Evolutionary conservation across 306 rosid species (phyloP).

Genomic region (Canavalia gladiata): DNA sequence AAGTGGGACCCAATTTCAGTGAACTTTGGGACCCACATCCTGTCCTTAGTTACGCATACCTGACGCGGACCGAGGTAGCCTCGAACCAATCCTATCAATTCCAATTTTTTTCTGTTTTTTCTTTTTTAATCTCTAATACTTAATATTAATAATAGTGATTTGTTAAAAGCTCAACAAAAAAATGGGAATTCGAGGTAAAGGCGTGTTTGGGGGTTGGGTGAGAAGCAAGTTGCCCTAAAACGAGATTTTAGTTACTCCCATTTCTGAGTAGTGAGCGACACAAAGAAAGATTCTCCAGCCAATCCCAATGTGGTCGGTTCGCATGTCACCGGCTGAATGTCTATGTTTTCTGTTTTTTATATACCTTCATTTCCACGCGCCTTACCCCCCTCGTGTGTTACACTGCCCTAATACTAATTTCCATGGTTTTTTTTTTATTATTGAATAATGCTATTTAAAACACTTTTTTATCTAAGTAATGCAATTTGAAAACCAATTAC

Average conservation of each 20-base stretch:
- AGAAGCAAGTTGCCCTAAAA: slow-evolving; percentile 32
- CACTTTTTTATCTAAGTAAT: too few relatives aligned
- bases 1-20: slow-evolving; percentile 53
- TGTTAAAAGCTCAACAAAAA: background rate
- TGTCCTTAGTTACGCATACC: slow-evolving; percentile 24
- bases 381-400: background rate
- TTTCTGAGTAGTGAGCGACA: slow-evolving; percentile 15
- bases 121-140: background rate
- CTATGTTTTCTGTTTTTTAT: background rate
- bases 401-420: background rate
- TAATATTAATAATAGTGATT: background rate
- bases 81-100: slow-evolving; percentile 26
- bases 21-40: slow-evolving; percentile 53
- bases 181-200: background rate
- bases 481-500: too few relatives aligned
- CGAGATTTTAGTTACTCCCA: background rate
- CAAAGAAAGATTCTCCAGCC: slow-evolving; percentile 56
- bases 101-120: slow-evolving; percentile 23
- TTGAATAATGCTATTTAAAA: too few relatives aligned
- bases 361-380: too few relatives aligned
- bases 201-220: slow-evolving; percentile 31
- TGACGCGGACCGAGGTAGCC: slow-evolving; percentile 13
- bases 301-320: slow-evolving; percentile 58
- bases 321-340: slow-evolving; percentile 17
- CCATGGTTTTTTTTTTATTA: too few relatives aligned